phyloP scores from a whole-genome alignment of 305 asterid genomes.

The Caryopteris hybrid region DNA sequence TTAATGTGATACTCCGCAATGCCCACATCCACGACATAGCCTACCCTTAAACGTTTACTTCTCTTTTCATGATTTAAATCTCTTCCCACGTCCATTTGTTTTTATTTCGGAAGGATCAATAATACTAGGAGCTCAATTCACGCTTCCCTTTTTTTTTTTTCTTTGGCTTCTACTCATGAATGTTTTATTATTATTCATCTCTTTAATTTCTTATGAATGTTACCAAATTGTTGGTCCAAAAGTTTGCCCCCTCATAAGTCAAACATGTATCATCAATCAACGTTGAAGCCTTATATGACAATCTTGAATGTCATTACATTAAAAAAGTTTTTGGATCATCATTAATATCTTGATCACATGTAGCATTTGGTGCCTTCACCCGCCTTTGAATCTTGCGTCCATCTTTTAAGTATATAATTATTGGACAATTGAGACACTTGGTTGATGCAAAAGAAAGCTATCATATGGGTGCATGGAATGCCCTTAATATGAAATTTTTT shows the following conservation, averaged over 20 bases:
- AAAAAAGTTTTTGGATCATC: background rate
- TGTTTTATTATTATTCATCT: background rate
- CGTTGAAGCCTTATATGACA: background rate
- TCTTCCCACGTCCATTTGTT: background rate
- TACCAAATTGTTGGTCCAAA: background rate
- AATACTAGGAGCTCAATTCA: constrained; percentile 15
- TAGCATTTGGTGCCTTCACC: background rate
- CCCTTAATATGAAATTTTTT: background rate
- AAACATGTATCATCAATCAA: background rate
- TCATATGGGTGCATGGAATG: no score
- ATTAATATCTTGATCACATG: background rate
- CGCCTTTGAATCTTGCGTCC: background rate
- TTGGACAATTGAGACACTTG: background rate
- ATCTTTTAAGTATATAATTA: background rate
- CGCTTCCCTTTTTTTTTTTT: constrained; percentile 11
- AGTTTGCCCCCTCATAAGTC: background rate
- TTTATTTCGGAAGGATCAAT: background rate
- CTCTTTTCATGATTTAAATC: background rate
- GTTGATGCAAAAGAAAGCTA: no score
- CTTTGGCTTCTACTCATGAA: no score
- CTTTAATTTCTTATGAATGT: background rate
- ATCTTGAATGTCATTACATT: background rate
- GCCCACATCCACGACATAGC: no score
- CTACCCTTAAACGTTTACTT: no score
- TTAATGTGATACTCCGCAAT: no score